Conservation (phyloP, 1,139 yeast genomes). For the Yamadazyma trypodendri region DNA sequence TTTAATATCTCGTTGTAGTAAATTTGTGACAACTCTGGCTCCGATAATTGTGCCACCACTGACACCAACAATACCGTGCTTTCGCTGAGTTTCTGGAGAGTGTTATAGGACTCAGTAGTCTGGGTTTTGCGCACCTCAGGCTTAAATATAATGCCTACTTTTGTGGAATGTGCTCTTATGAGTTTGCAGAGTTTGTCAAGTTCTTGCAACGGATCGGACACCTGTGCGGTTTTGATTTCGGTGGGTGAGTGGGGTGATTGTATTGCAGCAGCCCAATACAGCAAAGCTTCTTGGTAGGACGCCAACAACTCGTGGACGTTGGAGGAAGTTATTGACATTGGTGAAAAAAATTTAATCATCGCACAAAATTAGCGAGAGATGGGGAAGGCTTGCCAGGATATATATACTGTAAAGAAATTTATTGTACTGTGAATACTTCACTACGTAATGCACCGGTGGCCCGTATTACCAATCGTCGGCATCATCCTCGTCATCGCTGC, state of each 20-base stretch:
- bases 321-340: conserved; percentile 7
- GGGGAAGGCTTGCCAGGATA: no score
- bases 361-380: background rate
- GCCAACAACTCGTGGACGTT: conserved; percentile 28
- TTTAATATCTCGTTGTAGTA: conserved; percentile 40
- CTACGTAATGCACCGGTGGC: background rate
- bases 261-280: conserved; percentile 28
- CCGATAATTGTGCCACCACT: conserved; percentile 42
- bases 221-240: conserved; percentile 32
- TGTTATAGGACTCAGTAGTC: conserved; percentile 50
- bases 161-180: conserved; percentile 76
- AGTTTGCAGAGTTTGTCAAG: conserved; percentile 56
- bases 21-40: conserved; percentile 36
- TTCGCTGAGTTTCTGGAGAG: conserved; percentile 51
- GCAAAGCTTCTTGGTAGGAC: conserved; percentile 36
- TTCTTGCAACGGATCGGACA: conserved; percentile 52
- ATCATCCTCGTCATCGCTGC: conserved; percentile 84
- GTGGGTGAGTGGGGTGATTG: conserved; percentile 8
- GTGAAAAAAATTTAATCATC: no score
- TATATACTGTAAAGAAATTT: no score
- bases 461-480: conserved; percentile 38
- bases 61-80: conserved; percentile 46
- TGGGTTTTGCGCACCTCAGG: conserved; percentile 49
- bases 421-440: background rate
- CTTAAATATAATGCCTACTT: conserved; percentile 72